Base-by-base conservation (phyloP, 768 basidiomycete genomes). In the Hericium rajendrae region DNA sequence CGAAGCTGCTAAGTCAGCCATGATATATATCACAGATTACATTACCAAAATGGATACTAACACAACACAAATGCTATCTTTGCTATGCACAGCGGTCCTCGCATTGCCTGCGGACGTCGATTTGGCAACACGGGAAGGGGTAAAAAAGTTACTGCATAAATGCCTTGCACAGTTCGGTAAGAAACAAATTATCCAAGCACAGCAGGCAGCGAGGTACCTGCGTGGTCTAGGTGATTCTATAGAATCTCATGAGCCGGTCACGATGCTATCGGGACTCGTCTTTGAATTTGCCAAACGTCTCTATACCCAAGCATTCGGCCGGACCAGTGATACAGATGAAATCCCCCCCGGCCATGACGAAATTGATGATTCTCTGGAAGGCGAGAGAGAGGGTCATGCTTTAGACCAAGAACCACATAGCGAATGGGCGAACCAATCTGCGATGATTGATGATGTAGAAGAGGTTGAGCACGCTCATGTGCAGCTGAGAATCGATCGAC, bases 101-200 rank as follows among this genome's bases (percentile, higher is more conserved):
- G 22, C 22, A 22, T 22, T 22, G 22, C 22, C 22, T 22, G 22
- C 22, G 22, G 22, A 22, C 22, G 22, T 22, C 22, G 22, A 22
- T 22, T 22, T 22, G 22, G 22, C 22, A 22, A 22, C 22, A 22
- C 22, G 22, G 22, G 22, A 22, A 22, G 22, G 22, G 22, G 22
- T 22, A 22, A 22, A 22, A 22, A 22, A 22, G 22, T 22, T 73
- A 1, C 43, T 74, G 2, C 69, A 71, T 51, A 69, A 69, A 58
- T 71, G 72, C 50, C 10, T 73, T 0, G 63, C 69, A 2, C 68
- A 70, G 18, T 66, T 71, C 8, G 61, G 54, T 9, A 16, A 60
- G 3, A 62, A 67, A 9, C 72, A 72, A 48, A 64, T 73, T 22
- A 65, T 73, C 6, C 70, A 73, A 60, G 66, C 70, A 1, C 72